These are phyloP conservation scores for Ormosia semicastrata DNA, from an alignment of 306 rosid species.

Conservation along the genomic window DNA sequence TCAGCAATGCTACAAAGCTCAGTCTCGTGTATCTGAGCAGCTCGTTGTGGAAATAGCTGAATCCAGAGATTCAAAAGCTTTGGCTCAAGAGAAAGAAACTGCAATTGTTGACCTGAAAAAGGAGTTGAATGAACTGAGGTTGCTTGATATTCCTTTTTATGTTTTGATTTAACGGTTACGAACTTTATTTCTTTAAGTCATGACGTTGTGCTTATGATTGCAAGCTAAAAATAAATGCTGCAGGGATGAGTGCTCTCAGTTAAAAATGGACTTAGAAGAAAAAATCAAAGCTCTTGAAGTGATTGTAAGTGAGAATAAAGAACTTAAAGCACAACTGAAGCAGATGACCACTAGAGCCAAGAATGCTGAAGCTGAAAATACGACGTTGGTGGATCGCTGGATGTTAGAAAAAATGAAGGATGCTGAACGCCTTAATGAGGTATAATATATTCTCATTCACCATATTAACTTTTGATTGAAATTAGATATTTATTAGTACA, in stretches of 20 bases:
- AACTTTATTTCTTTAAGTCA: background rate
- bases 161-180: background rate
- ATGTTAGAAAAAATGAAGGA: constrained; percentile 98
- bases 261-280: constrained; percentile 65
- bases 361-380: constrained; percentile 84
- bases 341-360: constrained; percentile 57
- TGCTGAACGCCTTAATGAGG: constrained; percentile 98
- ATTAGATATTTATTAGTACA: constrained; percentile 11
- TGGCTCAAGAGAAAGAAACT: constrained; percentile 65
- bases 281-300: constrained; percentile 71
- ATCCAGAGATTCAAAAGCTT: constrained; percentile 68
- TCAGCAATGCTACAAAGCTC: constrained; percentile 96
- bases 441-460: constrained; percentile 21
- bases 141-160: background rate
- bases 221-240: constrained; percentile 12
- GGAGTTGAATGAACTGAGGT: constrained; percentile 75
- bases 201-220: background rate
- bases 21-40: constrained; percentile 87
- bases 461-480: background rate
- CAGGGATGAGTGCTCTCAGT: constrained; percentile 74
- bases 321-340: constrained; percentile 65
- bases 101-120: constrained; percentile 47
- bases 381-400: constrained; percentile 90
- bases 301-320: constrained; percentile 70
- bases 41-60: constrained; percentile 96